phyloP scores from a whole-genome alignment of 257 asterid genomes.

The Penstemon newberryi region DNA sequence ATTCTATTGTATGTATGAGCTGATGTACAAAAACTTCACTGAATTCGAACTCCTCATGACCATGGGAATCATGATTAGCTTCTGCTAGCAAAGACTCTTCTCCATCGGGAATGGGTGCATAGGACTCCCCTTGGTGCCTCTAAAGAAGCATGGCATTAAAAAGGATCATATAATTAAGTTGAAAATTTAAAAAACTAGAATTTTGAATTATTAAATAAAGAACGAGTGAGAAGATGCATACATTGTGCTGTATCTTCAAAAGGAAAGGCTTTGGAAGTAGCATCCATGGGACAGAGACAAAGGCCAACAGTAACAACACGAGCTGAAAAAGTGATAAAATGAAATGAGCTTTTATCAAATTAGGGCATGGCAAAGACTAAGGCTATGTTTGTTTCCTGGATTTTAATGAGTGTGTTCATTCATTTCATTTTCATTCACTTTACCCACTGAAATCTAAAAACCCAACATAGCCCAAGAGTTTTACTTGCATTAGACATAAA shows the following conservation, averaged over 20 bases:
- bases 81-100: constrained; percentile 84
- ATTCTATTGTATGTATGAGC: constrained; percentile 95
- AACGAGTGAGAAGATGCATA: constrained; percentile 32
- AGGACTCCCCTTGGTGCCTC: constrained; percentile 90
- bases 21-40: constrained; percentile 95
- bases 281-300: constrained; percentile 98
- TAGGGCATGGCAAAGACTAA: neutral
- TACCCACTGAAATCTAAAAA: too few relatives aligned
- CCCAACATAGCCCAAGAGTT: neutral
- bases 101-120: constrained; percentile 65
- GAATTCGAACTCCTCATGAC: constrained; percentile 94
- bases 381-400: too few relatives aligned
- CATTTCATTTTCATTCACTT: too few relatives aligned
- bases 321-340: constrained; percentile 50
- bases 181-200: neutral
- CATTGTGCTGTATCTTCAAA: constrained; percentile 72
- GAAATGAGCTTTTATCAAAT: constrained; percentile 19
- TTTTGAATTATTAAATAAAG: neutral
- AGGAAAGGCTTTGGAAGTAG: constrained; percentile 95
- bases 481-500: neutral
- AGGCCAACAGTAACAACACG: constrained; percentile 64
- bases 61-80: constrained; percentile 68
- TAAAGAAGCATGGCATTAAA: constrained; percentile 36
- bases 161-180: constrained; percentile 9
- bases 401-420: too few relatives aligned